Conservation (phyloP, 352 stramenopile species). For the Phytophthora tubulina region DNA sequence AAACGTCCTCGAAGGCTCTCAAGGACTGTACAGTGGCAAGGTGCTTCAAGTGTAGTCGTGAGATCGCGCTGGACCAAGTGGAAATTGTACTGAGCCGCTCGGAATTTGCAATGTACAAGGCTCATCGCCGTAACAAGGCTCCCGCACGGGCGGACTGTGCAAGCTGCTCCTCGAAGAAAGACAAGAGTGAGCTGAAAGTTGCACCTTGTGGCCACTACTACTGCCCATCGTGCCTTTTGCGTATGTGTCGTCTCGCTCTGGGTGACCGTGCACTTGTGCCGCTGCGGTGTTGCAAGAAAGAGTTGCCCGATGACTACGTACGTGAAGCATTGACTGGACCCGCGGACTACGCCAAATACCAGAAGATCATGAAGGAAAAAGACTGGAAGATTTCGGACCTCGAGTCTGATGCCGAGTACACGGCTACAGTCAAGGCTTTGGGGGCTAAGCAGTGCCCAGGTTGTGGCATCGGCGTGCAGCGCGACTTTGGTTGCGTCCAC, state of each 20-base stretch:
- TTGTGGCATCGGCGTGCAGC: slow-evolving; percentile 77
- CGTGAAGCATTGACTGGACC: slow-evolving; percentile 39
- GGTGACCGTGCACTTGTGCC: slow-evolving; percentile 67
- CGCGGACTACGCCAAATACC: slow-evolving; percentile 58
- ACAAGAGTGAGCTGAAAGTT: slow-evolving; percentile 30
- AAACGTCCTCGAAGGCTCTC: slow-evolving; percentile 31
- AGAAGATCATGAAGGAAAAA: slow-evolving; percentile 56
- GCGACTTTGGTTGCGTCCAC: slow-evolving; percentile 81
- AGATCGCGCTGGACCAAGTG: slow-evolving; percentile 41
- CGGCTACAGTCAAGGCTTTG: slow-evolving; percentile 44
- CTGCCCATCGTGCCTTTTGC: slow-evolving; percentile 60
- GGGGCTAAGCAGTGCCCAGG: slow-evolving; percentile 80
- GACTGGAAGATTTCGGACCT: slow-evolving; percentile 70
- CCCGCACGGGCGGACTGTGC: slow-evolving; percentile 38
- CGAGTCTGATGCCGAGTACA: slow-evolving; percentile 71
- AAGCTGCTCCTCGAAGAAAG: slow-evolving; percentile 48
- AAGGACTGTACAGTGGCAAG: slow-evolving; percentile 13
- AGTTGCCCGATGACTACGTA: slow-evolving; percentile 74
- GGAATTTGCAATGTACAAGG: slow-evolving; percentile 35
- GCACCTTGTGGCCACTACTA: slow-evolving; percentile 73
- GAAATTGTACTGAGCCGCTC: slow-evolving; percentile 26
- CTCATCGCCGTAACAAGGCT: slow-evolving; percentile 8
- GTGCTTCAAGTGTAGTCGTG: slow-evolving; percentile 31
- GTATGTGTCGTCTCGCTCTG: slow-evolving; percentile 72
- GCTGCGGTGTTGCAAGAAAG: slow-evolving; percentile 76